phyloP scores from a whole-genome alignment of 2,329 filamentous ascomycete species.

The Sarocladium brachiariae region DNA sequence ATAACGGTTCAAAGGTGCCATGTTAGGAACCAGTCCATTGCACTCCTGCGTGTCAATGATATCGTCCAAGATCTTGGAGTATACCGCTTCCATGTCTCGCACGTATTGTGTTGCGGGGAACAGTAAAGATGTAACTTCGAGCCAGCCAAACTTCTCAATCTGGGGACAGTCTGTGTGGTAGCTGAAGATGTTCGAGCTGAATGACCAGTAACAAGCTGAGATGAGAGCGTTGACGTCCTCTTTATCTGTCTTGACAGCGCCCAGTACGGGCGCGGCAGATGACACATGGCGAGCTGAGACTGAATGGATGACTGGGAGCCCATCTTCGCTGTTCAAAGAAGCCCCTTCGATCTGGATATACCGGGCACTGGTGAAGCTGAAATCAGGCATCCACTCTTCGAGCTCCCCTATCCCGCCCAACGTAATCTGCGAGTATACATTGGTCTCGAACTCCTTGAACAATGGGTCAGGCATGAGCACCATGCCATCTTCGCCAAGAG shows the following conservation, averaged over 20 bases:
- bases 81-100: conserved; percentile 37
- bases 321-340: conserved; percentile 17
- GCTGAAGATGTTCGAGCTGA: conserved; percentile 34
- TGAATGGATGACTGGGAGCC: conserved; percentile 27
- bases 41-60: conserved; percentile 38
- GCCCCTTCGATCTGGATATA: conserved; percentile 35
- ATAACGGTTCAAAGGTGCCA: conserved; percentile 39
- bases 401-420: conserved; percentile 21
- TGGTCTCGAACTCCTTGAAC: conserved; percentile 25
- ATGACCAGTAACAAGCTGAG: conserved; percentile 38
- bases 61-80: conserved; percentile 39
- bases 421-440: conserved; percentile 31
- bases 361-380: conserved; percentile 33
- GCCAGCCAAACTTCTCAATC: conserved; percentile 42
- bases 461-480: conserved; percentile 35
- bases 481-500: conserved; percentile 17
- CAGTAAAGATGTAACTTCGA: conserved; percentile 39
- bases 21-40: conserved; percentile 36
- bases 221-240: conserved; percentile 34
- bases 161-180: conserved; percentile 42
- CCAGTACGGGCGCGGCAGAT: conserved; percentile 28
- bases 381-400: conserved; percentile 32
- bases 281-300: conserved; percentile 31
- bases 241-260: conserved; percentile 30
- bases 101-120: conserved; percentile 38